Evolutionary conservation across 2,329 filamentous ascomycete species (phyloP).

Genomic region (Fusarium transvaalense): DNA sequence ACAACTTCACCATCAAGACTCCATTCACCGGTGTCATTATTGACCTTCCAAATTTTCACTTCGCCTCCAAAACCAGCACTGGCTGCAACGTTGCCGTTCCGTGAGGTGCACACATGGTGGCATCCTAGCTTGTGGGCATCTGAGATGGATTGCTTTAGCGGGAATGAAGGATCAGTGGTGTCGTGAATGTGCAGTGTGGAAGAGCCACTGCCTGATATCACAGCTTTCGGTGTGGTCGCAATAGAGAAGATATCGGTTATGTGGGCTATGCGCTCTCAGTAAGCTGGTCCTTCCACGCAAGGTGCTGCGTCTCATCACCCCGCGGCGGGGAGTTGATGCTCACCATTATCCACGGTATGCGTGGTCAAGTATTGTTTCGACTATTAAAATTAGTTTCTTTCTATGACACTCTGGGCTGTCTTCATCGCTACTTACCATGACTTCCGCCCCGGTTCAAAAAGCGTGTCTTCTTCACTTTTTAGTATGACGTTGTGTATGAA

Average conservation of each 20-base stretch:
- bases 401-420: background rate
- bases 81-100: constrained; percentile 77
- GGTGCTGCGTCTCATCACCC: constrained; percentile 23
- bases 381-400: constrained; percentile 60
- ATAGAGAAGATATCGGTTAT: constrained; percentile 86
- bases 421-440: constrained; percentile 47
- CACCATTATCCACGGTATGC: constrained; percentile 89
- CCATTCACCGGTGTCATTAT: constrained; percentile 69
- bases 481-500: constrained; percentile 47
- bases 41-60: constrained; percentile 82
- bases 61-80: constrained; percentile 92
- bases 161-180: constrained; percentile 77
- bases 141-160: constrained; percentile 82
- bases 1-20: constrained; percentile 57
- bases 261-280: constrained; percentile 70
- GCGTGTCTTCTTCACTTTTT: constrained; percentile 20
- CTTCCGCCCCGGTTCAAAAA: constrained; percentile 11
- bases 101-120: constrained; percentile 84
- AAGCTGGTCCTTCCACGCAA: constrained; percentile 23
- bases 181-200: constrained; percentile 85
- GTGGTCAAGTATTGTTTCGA: constrained; percentile 98
- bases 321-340: constrained; percentile 54
- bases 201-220: constrained; percentile 88
- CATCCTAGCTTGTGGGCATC: constrained; percentile 89
- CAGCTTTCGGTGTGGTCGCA: constrained; percentile 77